phyloP scores from a whole-genome alignment of 2,329 filamentous ascomycete genomes.

The Ophiostoma fasciatum region DNA sequence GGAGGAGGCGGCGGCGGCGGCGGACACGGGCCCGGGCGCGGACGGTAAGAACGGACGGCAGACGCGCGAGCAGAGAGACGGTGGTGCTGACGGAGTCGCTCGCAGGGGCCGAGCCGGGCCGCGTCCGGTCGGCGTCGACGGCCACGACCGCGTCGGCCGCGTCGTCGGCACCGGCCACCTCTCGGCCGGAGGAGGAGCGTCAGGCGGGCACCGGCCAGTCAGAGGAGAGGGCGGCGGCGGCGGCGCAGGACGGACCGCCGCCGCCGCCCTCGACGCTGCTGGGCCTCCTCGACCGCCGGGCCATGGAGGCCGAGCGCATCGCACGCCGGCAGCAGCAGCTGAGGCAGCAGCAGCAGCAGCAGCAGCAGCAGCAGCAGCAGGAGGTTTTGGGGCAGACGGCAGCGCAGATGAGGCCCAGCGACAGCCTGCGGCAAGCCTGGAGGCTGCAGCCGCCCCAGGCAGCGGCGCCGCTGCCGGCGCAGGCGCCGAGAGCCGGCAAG shows the following conservation, averaged over 20 bases:
- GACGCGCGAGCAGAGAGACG: too few species aligned
- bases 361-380: not conserved
- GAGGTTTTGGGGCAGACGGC: not conserved
- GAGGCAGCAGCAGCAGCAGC: constrained; percentile 4
- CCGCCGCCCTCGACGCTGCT: too few species aligned
- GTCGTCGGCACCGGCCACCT: constrained; percentile 9
- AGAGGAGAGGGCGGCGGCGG: too few species aligned
- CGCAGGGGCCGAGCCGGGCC: too few species aligned
- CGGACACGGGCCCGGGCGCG: too few species aligned
- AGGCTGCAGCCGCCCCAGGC: not conserved
- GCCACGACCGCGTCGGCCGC: constrained; percentile 5
- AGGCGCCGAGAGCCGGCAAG: not conserved
- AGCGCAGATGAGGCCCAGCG: not conserved
- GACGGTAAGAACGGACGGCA: too few species aligned
- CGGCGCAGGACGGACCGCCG: too few species aligned
- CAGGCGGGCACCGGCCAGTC: too few species aligned
- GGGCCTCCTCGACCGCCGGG: constrained; percentile 67
- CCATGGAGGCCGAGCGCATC: constrained; percentile 76
- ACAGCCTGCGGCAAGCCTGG: not conserved
- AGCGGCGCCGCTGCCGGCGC: too few species aligned
- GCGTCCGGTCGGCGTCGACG: not conserved
- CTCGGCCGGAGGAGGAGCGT: not conserved
- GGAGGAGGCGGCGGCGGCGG: too few species aligned
- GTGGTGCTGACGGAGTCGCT: too few species aligned
- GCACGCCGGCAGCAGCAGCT: constrained; percentile 47